Evolutionary conservation across 106 monocot species (phyloP), one percentile per base, ranked within the genome.

Genomic region (Vanilla planifolia): DNA sequence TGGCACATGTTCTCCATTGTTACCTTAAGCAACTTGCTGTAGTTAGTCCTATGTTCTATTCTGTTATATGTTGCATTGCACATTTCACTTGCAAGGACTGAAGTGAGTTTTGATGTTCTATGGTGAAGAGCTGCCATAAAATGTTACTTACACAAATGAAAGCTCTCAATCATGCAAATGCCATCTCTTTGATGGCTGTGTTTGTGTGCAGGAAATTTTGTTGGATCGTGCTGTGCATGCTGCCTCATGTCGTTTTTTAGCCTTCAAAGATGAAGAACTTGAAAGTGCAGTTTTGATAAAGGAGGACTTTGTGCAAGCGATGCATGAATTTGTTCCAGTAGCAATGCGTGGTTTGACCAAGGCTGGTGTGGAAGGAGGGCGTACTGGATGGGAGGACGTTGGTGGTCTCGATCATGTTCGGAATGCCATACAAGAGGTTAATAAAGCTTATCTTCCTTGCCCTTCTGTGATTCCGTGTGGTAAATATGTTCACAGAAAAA

Each of bases 341-440:
- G 71, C 92, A 8, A 98, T 98, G 98, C 84, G 92, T 53, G 91
- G 85, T 45, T 66, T 98, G 21, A 84, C 76, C 59, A 92, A 92
- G 60, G 40, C 66, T 67, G 55, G 77, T 60, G 66, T 75, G 65
- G 84, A 88, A 63, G 85, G 79, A 67, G 81, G 66, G 19, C 77
- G 65, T 61, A 74, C 63, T 77, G 92, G 98, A 15, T 98, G 98
- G 98, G 81, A 69, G 27, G 88, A 92, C 82, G 88, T 98, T 70
- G 98, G 98, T 47, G 98, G 98, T 28, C 92, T 98, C 62, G 51
- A 7, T 67, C 88, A 86, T 23, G 80, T 80, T 22, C 37, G 77
- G 6, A 88, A 66, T 44, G 74, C 80, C 46, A 98, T 98, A 60
- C 78, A 98, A 80, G 98, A 98, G 98, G 98, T 98, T 35, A 55